Conservation (phyloP, 768 basidiomycete genomes). For the Kwoniella sp. region DNA sequence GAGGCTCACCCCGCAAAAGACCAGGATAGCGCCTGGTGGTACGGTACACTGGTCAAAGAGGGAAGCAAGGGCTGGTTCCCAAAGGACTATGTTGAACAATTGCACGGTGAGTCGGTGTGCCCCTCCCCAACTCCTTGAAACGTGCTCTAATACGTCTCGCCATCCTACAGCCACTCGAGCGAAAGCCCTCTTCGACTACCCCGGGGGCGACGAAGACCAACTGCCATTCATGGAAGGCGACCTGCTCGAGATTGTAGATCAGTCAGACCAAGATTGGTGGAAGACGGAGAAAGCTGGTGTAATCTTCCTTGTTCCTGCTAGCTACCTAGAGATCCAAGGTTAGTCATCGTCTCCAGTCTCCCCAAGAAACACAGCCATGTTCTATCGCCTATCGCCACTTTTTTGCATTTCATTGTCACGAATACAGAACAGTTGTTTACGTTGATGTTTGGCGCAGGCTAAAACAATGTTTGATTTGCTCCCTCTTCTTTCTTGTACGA, state of each 20-base stretch:
- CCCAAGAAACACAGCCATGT: conserved; percentile 13
- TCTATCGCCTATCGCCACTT: conserved; percentile 8
- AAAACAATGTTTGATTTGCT: conserved; percentile 60
- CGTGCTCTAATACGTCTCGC: neutral
- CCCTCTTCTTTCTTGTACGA: conserved; percentile 53
- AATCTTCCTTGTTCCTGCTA: conserved; percentile 87
- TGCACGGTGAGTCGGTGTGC: conserved; percentile 63
- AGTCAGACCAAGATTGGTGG: conserved; percentile 88
- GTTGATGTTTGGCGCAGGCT: conserved; percentile 74
- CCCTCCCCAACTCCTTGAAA: neutral
- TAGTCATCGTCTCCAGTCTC: conserved; percentile 65
- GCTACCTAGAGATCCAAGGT: conserved; percentile 89
- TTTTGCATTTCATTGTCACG: neutral
- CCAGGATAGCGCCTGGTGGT: conserved; percentile 88
- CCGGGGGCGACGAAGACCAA: conserved; percentile 72
- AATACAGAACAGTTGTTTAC: conserved; percentile 58
- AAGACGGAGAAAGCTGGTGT: conserved; percentile 84
- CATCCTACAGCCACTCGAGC: conserved; percentile 63
- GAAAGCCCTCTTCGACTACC: conserved; percentile 78
- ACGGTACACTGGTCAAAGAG: conserved; percentile 68
- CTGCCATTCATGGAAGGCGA: conserved; percentile 84
- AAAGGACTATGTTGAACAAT: conserved; percentile 76
- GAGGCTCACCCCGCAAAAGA: conserved; percentile 80
- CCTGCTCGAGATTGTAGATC: conserved; percentile 74
- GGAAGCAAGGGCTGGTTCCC: conserved; percentile 86